Base-by-base conservation (phyloP, 768 basidiomycete species). In the Lentinula lateritia region DNA sequence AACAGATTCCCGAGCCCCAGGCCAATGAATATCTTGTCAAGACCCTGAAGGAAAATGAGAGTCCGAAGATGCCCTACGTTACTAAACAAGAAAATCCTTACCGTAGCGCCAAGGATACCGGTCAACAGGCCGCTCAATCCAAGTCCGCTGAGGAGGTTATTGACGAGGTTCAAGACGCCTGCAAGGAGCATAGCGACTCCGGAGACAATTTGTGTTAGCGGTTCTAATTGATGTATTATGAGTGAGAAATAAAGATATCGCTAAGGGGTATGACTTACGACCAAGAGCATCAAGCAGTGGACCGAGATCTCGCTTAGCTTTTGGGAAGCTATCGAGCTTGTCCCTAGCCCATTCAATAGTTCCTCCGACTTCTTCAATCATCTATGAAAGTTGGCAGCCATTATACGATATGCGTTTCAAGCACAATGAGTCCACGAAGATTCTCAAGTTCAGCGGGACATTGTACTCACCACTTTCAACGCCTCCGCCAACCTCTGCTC, bases 401-500 rank as follows among this genome's bases (percentile, higher is more conserved):
- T 28, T 28, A 28, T 28, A 28, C 28, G 2, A 28, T 28, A 28
- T 28, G 28, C 28, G 28, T 28, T 28, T 28, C 28, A 28, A 28
- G 28, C 28, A 28, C 28, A 28, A 28, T 4, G 3, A 28, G 28
- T 28, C 28, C 28, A 28, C 28, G 28, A 28, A 28, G 28, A 28
- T 28, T 28, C 28, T 28, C 28, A 28, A 28, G 28, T 28, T 23
- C 28, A 13, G 38, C 38, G 5, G 50, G 28, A 32, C 50, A 45
- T n/a, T 15, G 18, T 57, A 61, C 71, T 58, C 61, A 75, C 74
- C 8, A 71, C 66, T 68, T 74, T 76, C 62, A 77, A 60, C 3
- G 74, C 73, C 57, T 76, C 74, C 1, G 75, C 75, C 38, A 77
- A 71, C 10, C 75, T 68, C 53, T 76, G 74, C 54, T 77, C 76